phyloP scores from a whole-genome alignment of 306 rosid genomes.

The Rosa multiflora region DNA sequence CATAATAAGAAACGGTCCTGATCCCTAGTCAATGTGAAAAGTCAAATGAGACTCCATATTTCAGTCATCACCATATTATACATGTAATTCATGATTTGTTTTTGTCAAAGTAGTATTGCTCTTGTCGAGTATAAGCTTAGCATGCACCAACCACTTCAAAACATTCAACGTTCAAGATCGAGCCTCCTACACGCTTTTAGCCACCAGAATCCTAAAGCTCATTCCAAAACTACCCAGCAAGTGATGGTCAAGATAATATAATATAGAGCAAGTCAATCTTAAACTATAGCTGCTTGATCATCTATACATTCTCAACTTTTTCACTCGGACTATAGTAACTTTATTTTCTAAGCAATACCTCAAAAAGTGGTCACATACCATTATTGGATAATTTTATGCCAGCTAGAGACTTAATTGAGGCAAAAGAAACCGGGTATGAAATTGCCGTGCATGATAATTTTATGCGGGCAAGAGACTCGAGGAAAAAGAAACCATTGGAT shows the following conservation, averaged over 20 bases:
- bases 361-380: neutral
- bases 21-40: neutral
- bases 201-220: neutral
- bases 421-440: no score
- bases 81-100: neutral
- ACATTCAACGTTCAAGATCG: slow-evolving; percentile 13
- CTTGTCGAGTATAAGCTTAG: neutral
- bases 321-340: neutral
- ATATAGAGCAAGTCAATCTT: neutral
- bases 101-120: neutral
- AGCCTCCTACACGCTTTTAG: neutral
- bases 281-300: neutral
- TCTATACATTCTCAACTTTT: neutral
- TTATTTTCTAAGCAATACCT: neutral
- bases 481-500: neutral
- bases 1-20: neutral
- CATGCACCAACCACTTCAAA: neutral
- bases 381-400: neutral
- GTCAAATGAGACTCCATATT: slow-evolving; percentile 16
- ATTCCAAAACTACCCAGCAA: neutral
- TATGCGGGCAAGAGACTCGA: neutral
- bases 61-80: neutral
- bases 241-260: neutral
- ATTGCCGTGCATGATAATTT: no score
- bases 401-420: no score